These are phyloP conservation scores for Furcasterigmium furcatum DNA, from an alignment of 2,329 filamentous ascomycete species.

Conservation along the genomic window DNA sequence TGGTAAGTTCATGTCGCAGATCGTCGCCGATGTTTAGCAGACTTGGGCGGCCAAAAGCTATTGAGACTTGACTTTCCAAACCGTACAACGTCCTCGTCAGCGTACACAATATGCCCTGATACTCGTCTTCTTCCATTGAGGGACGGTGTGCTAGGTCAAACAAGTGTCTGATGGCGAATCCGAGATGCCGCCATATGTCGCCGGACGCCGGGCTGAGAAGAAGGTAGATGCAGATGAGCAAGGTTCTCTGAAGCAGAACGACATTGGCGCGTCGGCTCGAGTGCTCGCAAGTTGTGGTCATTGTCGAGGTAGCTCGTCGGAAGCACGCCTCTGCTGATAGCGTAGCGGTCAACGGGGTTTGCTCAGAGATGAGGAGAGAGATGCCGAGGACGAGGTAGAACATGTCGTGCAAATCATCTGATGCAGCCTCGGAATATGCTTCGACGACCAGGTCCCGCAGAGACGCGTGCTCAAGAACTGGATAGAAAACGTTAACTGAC, in stretches of 20 bases:
- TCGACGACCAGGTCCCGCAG: neutral
- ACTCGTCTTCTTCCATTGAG: slow-evolving; percentile 9
- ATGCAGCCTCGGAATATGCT: neutral
- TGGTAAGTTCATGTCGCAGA: slow-evolving; percentile 6
- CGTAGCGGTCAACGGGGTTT: slow-evolving; percentile 2
- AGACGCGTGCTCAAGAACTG: neutral
- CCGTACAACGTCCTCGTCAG: slow-evolving; percentile 13
- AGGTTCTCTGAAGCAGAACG: slow-evolving; percentile 8
- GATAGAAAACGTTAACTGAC: slow-evolving; percentile 3
- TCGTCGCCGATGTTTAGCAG: slow-evolving; percentile 11
- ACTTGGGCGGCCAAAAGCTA: slow-evolving; percentile 10
- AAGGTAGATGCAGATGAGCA: slow-evolving; percentile 10
- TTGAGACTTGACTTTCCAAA: slow-evolving; percentile 11
- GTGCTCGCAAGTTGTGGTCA: slow-evolving; percentile 5
- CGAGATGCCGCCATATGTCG: slow-evolving; percentile 11
- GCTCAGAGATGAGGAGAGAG: slow-evolving; percentile 4
- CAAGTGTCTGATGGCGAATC: slow-evolving; percentile 7
- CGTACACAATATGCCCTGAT: slow-evolving; percentile 6
- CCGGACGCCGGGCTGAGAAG: slow-evolving; percentile 10
- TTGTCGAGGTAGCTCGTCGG: neutral
- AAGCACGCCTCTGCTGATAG: slow-evolving; percentile 2
- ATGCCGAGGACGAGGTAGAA: slow-evolving; percentile 10
- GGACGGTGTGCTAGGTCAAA: slow-evolving; percentile 12
- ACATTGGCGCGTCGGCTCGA: slow-evolving; percentile 5
- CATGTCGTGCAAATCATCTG: neutral